Base-by-base conservation (phyloP, 768 basidiomycete species). In the Rossbeevera mucosa region DNA sequence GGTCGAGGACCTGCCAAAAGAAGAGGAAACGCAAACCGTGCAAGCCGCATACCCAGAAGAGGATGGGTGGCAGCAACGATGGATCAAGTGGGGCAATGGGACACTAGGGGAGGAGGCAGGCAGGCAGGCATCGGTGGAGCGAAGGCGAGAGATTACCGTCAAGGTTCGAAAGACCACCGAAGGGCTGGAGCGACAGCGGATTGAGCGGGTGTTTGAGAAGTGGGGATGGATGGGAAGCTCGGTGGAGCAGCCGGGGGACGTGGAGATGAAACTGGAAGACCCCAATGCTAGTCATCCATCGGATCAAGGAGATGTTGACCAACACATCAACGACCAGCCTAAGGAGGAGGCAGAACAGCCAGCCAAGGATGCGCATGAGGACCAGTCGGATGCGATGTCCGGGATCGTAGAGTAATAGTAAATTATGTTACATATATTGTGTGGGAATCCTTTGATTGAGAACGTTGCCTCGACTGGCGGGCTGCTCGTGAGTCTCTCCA, bases 101-200 rank as follows among this genome's bases (percentile, higher is more conserved):
- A n/a, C 28, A 5, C 36, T 57, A 7, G 74, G 66, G 24, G 72
- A 51, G 36, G 71, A 65, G 20, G 62, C 62, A 14, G 68, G 58
- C 46, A 53, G 38, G 21, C 48, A 59, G n/a, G 80, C 73, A 6
- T 73, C 73, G 45, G 72, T 79, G 48, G 75, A 64, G 38, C 72
- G 72, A 47, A 74, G 69, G 48, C 71, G 71, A 44, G 78, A 81
- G 48, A 73, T 80, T 30, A 72, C 81, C 7, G 66, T 84, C 18
- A 85, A 80, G 66, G 74, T 84, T 54, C 77, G 86, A 54, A 76
- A 73, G 64, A 80, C 78, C 8, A 69, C 59, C 38, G 71, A 73
- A 25, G 81, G 84, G 20, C 40, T 89, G 38, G 88, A 90, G 63
- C 73, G 88, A 57, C 88, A 91, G 57, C 77, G 80, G 45, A 79